Base-by-base conservation (phyloP, 805 yeast genomes). In the Clavispora carvajalis region DNA sequence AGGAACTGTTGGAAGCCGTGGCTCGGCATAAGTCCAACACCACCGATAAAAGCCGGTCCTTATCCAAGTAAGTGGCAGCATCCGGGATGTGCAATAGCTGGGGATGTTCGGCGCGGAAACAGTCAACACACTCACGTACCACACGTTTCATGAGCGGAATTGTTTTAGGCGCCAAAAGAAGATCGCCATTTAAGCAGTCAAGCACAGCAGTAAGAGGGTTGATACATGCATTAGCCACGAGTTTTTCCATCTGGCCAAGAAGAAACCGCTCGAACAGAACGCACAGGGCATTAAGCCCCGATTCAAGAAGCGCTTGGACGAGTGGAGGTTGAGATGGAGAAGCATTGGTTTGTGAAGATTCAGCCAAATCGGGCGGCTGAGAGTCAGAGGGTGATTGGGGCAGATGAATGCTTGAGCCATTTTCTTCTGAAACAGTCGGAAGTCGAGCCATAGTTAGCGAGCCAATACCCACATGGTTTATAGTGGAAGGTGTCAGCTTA, bases 151-250 rank as follows among this genome's bases (percentile, higher is more conserved):
- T 58, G 5, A 77, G 49, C 2, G 49, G 46, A 9, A 55, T 40
- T 3, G 66, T 54, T 7, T 67, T 54, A 3, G 60, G 55, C 24
- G 74, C 63, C 13, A 62, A 53, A n/a, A 71, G 60, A 15, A 91
- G 63, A 38, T 83, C 86, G 24, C 95, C 95, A 54, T 93, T 93
- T 28, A 71, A 56, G 55, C 93, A 84, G 58, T 86, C 84, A 19
- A 85, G 62, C 17, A 88, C 65, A 0, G 96, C 83, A 0, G 96
- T 85, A 22, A 84, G 65, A 0, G 96, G 85, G 54, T 93, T 91
- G 48, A 91, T 80, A 54, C 93, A 85, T 1, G 86, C 74, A 55
- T 93, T 93, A 16, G 85, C 80, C 34, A 84, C 69, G 42, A 91
- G 74, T 59, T 91, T 93, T 51, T 80, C 82, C 49, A 81, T 65